phyloP scores from a whole-genome alignment of 805 yeast genomes.

The Spathaspora girioi region DNA sequence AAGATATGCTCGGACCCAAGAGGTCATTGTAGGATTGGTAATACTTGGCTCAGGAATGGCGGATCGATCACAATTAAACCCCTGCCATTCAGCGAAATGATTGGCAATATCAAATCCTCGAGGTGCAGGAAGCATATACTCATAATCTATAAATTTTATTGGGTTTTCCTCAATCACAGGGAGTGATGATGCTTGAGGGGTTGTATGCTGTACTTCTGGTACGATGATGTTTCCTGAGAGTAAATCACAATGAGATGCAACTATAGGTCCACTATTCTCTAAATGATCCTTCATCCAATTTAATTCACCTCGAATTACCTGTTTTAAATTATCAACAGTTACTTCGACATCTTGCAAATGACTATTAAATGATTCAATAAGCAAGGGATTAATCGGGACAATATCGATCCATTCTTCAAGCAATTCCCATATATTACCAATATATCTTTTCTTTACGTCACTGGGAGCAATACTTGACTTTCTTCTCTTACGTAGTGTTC shows the following conservation, averaged over 20 bases:
- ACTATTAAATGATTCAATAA: slow-evolving; percentile 31
- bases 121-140: slow-evolving; percentile 69
- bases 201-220: slow-evolving; percentile 35
- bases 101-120: slow-evolving; percentile 73
- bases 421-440: slow-evolving; percentile 55
- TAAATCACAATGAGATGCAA: slow-evolving; percentile 68
- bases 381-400: slow-evolving; percentile 49
- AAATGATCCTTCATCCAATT: slow-evolving; percentile 43
- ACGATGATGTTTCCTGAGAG: slow-evolving; percentile 71
- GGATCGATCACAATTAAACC: slow-evolving; percentile 63
- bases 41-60: slow-evolving; percentile 53
- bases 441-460: slow-evolving; percentile 22
- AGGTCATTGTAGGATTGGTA: slow-evolving; percentile 41
- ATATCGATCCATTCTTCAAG: slow-evolving; percentile 59
- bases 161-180: slow-evolving; percentile 30
- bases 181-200: slow-evolving; percentile 8
- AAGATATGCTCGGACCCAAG: slow-evolving; percentile 61
- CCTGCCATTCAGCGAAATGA: slow-evolving; percentile 80
- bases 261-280: slow-evolving; percentile 39
- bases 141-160: slow-evolving; percentile 65
- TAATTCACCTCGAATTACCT: slow-evolving; percentile 48
- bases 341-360: slow-evolving; percentile 23
- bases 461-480: background rate
- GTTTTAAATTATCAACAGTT: slow-evolving; percentile 24
- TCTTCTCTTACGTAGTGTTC: slow-evolving; percentile 12